Percentiles rank a stretch among this genome's conserved stretches.
phyloP scores from a whole-genome alignment of 1,284 basidiomycete genomes.

The Malassezia yamatoensis region DNA sequence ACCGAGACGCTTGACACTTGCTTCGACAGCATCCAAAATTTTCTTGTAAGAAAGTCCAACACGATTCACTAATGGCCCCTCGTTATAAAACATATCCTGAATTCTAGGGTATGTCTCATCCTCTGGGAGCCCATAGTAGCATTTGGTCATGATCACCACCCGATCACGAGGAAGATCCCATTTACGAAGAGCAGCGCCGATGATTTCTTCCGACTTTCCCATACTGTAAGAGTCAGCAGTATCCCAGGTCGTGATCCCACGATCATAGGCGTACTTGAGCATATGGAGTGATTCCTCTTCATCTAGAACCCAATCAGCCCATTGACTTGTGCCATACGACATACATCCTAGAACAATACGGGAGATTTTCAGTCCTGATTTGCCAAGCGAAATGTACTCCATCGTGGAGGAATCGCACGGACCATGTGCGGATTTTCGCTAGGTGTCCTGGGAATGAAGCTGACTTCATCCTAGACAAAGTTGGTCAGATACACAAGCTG shows the following conservation, averaged over 20 bases:
- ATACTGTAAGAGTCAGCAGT: constrained; percentile 60
- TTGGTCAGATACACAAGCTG: no score
- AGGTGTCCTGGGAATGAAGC: no score
- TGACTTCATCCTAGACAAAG: no score
- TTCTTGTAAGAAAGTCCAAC: constrained; percentile 64
- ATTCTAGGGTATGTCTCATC: constrained; percentile 18
- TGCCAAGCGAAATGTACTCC: constrained; percentile 3
- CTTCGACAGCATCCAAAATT: constrained; percentile 68
- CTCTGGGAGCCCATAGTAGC: constrained; percentile 52
- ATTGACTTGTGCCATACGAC: constrained; percentile 51
- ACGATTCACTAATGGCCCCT: constrained; percentile 50
- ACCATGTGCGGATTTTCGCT: background rate
- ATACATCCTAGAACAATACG: constrained; percentile 54
- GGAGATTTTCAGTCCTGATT: constrained; percentile 39
- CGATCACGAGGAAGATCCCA: constrained; percentile 62
- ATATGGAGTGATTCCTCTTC: constrained; percentile 51
- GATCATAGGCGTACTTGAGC: constrained; percentile 18
- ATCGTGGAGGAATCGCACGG: background rate
- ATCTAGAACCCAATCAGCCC: constrained; percentile 54
- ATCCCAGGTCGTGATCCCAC: constrained; percentile 61
- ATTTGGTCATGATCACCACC: constrained; percentile 61
- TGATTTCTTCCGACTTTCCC: constrained; percentile 64
- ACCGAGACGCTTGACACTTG: constrained; percentile 60
- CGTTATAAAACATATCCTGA: constrained; percentile 7
- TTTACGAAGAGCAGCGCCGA: constrained; percentile 67